Percentiles rank a stretch among this genome's conserved stretches.
These are phyloP conservation scores for Calonectria ilicicola DNA, from an alignment of 2,329 filamentous ascomycete species.

Conservation along the genomic window DNA sequence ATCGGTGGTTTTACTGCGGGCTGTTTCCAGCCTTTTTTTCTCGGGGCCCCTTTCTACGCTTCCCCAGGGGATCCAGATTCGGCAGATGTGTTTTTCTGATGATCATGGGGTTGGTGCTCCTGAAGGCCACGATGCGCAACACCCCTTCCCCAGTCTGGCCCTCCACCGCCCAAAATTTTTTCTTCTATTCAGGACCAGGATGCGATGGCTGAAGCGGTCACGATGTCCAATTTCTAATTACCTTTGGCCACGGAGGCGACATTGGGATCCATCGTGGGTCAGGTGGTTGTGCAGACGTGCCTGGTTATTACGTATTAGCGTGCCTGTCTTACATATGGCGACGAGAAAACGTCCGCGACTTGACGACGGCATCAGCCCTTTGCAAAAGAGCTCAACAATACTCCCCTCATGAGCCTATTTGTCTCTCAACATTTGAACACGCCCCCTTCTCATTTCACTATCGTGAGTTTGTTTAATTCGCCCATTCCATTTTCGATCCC, in stretches of 20 bases:
- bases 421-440: background rate
- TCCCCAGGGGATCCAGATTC: background rate
- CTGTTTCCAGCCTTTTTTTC: constrained; percentile 2
- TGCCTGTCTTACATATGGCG: constrained; percentile 20
- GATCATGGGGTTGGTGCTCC: constrained; percentile 13
- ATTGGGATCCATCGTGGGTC: constrained; percentile 40
- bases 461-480: background rate
- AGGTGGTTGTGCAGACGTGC: constrained; percentile 36
- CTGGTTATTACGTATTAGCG: constrained; percentile 44
- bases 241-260: constrained; percentile 33
- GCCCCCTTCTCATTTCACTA: background rate
- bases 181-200: constrained; percentile 5
- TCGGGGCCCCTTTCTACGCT: background rate
- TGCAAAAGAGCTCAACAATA: constrained; percentile 16
- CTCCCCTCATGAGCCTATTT: background rate
- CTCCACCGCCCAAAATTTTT: background rate
- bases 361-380: constrained; percentile 4
- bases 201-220: constrained; percentile 35
- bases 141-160: background rate
- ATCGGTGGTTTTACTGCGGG: constrained; percentile 31
- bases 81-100: background rate
- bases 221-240: constrained; percentile 44
- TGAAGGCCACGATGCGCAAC: constrained; percentile 4
- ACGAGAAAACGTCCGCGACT: background rate
- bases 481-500: background rate